Evolutionary conservation across 495 filamentous ascomycete species (phyloP).

Genomic region (Hyaloscypha hepaticicola): DNA sequence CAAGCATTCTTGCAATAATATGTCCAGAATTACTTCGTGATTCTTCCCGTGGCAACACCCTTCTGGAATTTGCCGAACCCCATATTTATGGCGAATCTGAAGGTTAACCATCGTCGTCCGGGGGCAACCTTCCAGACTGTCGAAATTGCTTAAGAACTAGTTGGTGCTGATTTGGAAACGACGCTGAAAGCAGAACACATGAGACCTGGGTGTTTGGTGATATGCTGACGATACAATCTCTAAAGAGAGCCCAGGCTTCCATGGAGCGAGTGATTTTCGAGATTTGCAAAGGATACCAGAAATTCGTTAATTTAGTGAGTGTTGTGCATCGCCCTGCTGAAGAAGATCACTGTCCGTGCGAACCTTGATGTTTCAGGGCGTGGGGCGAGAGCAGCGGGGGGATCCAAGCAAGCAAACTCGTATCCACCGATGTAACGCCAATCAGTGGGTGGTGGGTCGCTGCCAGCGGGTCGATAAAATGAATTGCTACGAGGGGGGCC

Average conservation of each 20-base stretch:
- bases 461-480: neutral
- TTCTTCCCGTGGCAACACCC: neutral
- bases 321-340: neutral
- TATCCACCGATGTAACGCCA: neutral
- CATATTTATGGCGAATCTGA: neutral
- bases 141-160: neutral
- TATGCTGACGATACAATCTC: neutral
- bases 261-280: neutral
- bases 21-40: neutral
- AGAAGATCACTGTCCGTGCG: constrained; percentile 11
- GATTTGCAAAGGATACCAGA: neutral
- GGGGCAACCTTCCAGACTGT: neutral
- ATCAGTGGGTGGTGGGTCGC: neutral
- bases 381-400: neutral
- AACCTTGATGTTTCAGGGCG: constrained; percentile 11
- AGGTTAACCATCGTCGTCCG: neutral
- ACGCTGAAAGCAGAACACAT: neutral
- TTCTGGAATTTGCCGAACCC: neutral
- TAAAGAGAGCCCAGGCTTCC: neutral
- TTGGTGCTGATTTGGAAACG: neutral
- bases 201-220: neutral
- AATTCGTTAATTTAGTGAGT: neutral
- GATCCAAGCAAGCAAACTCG: neutral
- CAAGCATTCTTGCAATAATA: neutral
- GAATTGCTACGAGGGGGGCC: neutral